Percentiles rank a stretch among this genome's conserved stretches.
Evolutionary conservation across 805 yeast genomes (phyloP).

Genomic region (Hanseniaspora singularis): DNA sequence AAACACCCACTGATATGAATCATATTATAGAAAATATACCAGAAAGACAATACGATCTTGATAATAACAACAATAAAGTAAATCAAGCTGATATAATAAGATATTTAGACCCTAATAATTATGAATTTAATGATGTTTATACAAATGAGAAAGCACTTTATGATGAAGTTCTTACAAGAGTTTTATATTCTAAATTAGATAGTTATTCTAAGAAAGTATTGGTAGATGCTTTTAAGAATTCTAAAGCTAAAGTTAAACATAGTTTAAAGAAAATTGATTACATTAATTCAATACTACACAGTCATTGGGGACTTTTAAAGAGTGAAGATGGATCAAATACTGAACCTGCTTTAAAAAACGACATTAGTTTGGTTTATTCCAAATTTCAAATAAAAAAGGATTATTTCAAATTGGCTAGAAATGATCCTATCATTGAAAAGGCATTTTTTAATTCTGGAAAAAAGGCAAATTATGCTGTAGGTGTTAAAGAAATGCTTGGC

Average conservation of each 20-base stretch:
- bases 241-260: background rate
- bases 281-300: background rate
- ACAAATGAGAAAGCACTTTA: background rate
- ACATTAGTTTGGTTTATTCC: background rate
- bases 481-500: background rate
- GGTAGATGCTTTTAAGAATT: background rate
- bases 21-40: background rate
- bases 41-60: background rate
- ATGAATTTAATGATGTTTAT: background rate
- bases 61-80: background rate
- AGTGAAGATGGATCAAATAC: background rate
- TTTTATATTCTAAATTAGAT: background rate
- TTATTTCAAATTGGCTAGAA: background rate
- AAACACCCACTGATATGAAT: too few relatives aligned
- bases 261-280: background rate
- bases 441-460: background rate
- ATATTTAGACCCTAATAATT: background rate
- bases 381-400: background rate
- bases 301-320: background rate
- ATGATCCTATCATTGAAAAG: background rate
- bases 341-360: background rate
- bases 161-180: background rate
- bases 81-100: background rate
- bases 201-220: background rate
- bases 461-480: background rate